Conservation (phyloP, 1,284 basidiomycete genomes). For the Tilletiaria anomala region DNA sequence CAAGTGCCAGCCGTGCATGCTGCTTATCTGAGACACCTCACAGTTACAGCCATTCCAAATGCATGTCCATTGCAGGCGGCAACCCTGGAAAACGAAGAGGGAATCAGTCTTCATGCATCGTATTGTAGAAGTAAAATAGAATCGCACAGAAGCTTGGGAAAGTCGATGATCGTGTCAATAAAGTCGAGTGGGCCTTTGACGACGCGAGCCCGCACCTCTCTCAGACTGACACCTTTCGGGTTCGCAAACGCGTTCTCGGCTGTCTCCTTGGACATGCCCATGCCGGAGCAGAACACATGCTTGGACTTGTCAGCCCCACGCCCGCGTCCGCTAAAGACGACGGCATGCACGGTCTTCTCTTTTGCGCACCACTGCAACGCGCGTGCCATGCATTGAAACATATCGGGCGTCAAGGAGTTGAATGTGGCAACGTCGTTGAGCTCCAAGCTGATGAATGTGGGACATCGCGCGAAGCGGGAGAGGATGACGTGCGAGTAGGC, state of each 20-base stretch:
- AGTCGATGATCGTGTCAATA: slow-evolving; percentile 10
- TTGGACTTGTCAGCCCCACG: neutral
- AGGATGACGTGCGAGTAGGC: neutral
- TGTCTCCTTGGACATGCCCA: no score
- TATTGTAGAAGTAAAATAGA: no score
- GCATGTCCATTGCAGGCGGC: neutral
- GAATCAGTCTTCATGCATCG: slow-evolving; percentile 9
- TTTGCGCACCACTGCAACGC: neutral
- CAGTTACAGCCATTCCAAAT: neutral
- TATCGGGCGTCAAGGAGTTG: neutral
- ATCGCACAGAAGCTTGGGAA: slow-evolving; percentile 10
- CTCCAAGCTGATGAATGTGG: slow-evolving; percentile 1
- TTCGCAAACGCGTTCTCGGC: slow-evolving; percentile 1
- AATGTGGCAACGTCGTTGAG: slow-evolving; percentile 1
- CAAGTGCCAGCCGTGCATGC: slow-evolving; percentile 1
- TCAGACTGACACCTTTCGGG: neutral
- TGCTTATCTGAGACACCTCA: neutral
- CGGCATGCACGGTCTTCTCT: neutral
- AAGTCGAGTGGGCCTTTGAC: no score
- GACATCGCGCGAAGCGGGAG: neutral
- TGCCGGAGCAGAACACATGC: slow-evolving; percentile 1
- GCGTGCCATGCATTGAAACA: neutral
- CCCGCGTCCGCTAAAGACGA: neutral
- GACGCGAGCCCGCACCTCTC: slow-evolving; percentile 2
- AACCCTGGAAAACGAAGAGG: neutral